These are phyloP conservation scores for Pseudopithomyces maydicus DNA, from an alignment of 2,329 filamentous ascomycete species.

Conservation along the genomic window DNA sequence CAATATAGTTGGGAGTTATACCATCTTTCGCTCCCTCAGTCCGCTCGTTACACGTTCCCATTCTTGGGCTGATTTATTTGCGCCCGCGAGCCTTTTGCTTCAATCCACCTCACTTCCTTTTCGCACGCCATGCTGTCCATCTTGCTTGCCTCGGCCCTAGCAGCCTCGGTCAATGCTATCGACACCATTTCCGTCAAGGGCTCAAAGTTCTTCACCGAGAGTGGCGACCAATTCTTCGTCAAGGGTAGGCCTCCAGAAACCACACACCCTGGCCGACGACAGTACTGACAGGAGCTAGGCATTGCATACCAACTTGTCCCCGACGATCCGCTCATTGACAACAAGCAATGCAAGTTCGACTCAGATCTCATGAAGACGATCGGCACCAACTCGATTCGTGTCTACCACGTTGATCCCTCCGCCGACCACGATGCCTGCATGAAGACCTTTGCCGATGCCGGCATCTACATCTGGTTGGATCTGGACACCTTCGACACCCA, in stretches of 20 bases:
- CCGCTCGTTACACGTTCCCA: not conserved
- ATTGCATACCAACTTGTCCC: constrained; percentile 72
- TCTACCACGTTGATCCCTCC: constrained; percentile 81
- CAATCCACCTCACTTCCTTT: not conserved
- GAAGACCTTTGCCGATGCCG: constrained; percentile 75
- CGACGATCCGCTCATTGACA: constrained; percentile 77
- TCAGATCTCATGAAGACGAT: constrained; percentile 77
- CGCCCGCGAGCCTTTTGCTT: not conserved
- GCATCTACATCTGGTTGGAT: constrained; percentile 85
- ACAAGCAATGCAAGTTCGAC: constrained; percentile 77
- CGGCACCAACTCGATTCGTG: constrained; percentile 81
- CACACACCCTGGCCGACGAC: not conserved
- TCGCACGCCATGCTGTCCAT: constrained; percentile 23
- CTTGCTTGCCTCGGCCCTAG: constrained; percentile 26
- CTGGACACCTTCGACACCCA: constrained; percentile 73
- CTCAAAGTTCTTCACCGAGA: constrained; percentile 82
- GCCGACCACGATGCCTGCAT: constrained; percentile 80
- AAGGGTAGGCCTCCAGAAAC: constrained; percentile 64
- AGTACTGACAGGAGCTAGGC: constrained; percentile 54
- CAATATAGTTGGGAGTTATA: not conserved
- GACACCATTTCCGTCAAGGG: constrained; percentile 67
- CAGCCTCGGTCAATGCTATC: constrained; percentile 51
- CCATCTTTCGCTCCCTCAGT: not conserved
- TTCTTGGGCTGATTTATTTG: not conserved
- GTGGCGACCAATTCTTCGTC: constrained; percentile 82